Conservation (phyloP, 73 alveolate species). For the Paramecium bursaria region DNA sequence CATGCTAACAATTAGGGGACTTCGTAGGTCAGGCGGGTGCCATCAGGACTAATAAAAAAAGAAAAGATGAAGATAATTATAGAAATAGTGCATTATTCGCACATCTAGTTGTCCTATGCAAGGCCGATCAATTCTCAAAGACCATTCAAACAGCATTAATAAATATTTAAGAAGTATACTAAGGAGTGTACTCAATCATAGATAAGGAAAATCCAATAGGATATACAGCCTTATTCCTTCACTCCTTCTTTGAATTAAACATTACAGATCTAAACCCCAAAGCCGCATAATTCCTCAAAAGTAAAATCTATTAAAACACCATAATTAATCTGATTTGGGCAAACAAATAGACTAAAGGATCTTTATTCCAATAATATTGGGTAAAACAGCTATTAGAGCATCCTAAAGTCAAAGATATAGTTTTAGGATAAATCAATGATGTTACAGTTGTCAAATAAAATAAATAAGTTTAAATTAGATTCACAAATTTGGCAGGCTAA, state of each 20-base stretch:
- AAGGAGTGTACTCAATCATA: not conserved
- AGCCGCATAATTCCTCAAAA: not conserved
- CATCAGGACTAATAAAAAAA: too few relatives aligned
- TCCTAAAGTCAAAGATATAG: not conserved
- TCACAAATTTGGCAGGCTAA: not conserved
- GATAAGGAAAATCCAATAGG: constrained; percentile 45
- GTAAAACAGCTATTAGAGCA: not conserved
- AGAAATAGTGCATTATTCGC: too few relatives aligned
- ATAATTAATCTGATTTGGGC: not conserved
- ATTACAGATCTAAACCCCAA: constrained; percentile 20
- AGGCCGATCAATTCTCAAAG: too few relatives aligned
- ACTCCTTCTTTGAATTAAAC: not conserved
- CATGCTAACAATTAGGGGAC: too few relatives aligned
- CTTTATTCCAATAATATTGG: constrained; percentile 22
- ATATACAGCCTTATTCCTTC: not conserved
- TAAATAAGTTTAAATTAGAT: not conserved
- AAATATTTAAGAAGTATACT: constrained; percentile 30
- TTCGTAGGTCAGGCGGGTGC: too few relatives aligned
- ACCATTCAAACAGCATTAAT: too few relatives aligned
- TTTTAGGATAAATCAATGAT: constrained; percentile 2
- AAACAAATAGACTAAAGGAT: not conserved
- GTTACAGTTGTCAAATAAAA: not conserved
- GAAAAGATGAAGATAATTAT: too few relatives aligned
- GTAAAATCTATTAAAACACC: constrained; percentile 5
- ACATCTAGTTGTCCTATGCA: too few relatives aligned